Percentiles rank a stretch among this genome's conserved stretches.
Conservation (phyloP, 2,329 filamentous ascomycete species). For the Exophiala calicioides region DNA sequence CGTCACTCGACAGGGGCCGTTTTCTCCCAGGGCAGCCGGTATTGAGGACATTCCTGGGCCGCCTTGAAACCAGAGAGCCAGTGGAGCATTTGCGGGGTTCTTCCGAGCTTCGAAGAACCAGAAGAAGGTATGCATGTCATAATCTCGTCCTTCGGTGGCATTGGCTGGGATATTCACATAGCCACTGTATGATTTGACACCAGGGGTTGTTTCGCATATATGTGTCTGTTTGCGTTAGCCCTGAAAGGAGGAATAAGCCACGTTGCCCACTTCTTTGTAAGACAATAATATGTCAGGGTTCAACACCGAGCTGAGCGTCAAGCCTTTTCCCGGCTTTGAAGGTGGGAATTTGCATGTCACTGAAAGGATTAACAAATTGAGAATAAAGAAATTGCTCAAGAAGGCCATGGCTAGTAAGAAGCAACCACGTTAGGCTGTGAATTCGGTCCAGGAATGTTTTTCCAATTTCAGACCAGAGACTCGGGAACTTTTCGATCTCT, state of each 20-base stretch:
- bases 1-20: constrained; percentile 55
- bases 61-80: constrained; percentile 50
- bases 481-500: too few species aligned
- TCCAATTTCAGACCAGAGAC: too few species aligned
- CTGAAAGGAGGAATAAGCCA: neutral
- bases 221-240: constrained; percentile 36
- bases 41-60: constrained; percentile 57
- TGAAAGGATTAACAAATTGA: neutral
- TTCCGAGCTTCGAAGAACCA: constrained; percentile 53
- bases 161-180: constrained; percentile 59
- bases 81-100: constrained; percentile 45
- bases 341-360: neutral
- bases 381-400: too few species aligned
- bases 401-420: too few species aligned
- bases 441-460: too few species aligned
- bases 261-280: constrained; percentile 45
- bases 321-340: neutral
- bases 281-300: constrained; percentile 40
- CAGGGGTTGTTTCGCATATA: constrained; percentile 59
- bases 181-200: constrained; percentile 60
- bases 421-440: too few species aligned
- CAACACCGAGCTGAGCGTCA: constrained; percentile 5
- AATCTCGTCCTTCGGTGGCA: constrained; percentile 49
- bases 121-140: constrained; percentile 60
- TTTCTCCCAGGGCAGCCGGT: constrained; percentile 56